Percentiles rank a stretch among this genome's conserved stretches.
Conservation (phyloP, 176 grass and related monocot species). For the Ananas comosus region DNA sequence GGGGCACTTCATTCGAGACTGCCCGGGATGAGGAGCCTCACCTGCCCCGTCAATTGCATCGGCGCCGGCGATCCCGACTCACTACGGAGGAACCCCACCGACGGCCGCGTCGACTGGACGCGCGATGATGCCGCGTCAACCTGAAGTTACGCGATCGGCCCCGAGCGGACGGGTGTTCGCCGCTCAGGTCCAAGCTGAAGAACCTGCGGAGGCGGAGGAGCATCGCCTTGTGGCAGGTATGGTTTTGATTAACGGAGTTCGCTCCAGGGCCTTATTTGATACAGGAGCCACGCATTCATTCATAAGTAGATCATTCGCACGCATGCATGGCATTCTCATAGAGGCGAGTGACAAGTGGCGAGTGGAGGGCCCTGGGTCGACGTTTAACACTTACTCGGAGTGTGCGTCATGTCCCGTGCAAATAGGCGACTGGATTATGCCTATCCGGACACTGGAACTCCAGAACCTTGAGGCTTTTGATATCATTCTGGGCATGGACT, state of each 20-base stretch:
- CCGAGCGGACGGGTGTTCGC: neutral
- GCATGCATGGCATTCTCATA: slow-evolving; percentile 4
- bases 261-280: slow-evolving; percentile 2
- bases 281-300: neutral
- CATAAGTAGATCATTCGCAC: neutral
- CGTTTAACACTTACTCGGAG: slow-evolving; percentile 13
- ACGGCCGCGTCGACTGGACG: too few species aligned
- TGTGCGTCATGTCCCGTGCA: neutral
- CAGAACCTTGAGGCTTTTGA: too few species aligned
- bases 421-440: neutral
- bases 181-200: too few species aligned
- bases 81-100: too few species aligned
- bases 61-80: too few species aligned
- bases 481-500: too few species aligned
- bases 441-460: too few species aligned
- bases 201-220: neutral
- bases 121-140: too few species aligned
- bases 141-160: too few species aligned
- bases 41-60: too few species aligned
- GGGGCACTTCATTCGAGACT: too few species aligned
- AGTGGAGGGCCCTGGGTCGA: slow-evolving; percentile 1
- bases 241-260: neutral
- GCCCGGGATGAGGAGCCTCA: neutral
- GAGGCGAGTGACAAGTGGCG: slow-evolving; percentile 2
- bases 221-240: slow-evolving; percentile 5